Evolutionary conservation across 1,284 basidiomycete genomes (phyloP).

Genomic region (Coniophora puteana): DNA sequence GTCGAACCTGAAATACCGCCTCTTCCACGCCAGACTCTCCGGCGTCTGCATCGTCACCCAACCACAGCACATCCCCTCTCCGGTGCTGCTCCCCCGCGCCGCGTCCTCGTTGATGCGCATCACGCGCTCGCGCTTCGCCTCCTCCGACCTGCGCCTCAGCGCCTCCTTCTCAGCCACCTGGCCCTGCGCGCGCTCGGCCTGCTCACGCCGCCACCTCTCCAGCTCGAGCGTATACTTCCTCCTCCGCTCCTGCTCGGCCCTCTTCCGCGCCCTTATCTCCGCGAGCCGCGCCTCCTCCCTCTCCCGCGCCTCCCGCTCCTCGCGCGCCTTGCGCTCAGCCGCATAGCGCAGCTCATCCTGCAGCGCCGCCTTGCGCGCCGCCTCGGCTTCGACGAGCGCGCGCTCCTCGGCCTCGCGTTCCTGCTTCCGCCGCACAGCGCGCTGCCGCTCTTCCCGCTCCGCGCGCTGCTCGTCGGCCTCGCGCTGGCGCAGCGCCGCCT

Average conservation of each 20-base stretch:
- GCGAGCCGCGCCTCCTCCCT: constrained; percentile 45
- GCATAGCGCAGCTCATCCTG: constrained; percentile 49
- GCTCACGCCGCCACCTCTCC: constrained; percentile 54
- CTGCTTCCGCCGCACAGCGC: constrained; percentile 41
- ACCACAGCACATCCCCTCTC: constrained; percentile 45
- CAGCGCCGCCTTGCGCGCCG: constrained; percentile 36
- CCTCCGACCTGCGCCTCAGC: constrained; percentile 35
- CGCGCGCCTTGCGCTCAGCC: constrained; percentile 40
- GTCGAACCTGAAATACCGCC: constrained; percentile 61
- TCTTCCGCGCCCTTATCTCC: constrained; percentile 48
- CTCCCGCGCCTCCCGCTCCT: constrained; percentile 44
- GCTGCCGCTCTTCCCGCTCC: constrained; percentile 44
- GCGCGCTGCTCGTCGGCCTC: constrained; percentile 48
- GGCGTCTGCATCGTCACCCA: constrained; percentile 65
- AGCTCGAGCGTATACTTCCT: constrained; percentile 48
- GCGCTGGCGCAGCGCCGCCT: constrained; percentile 36
- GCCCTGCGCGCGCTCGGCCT: constrained; percentile 44
- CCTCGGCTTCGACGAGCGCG: constrained; percentile 50
- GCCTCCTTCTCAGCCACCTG: constrained; percentile 42
- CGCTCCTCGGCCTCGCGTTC: constrained; percentile 44
- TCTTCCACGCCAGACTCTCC: constrained; percentile 58
- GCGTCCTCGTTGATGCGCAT: constrained; percentile 38
- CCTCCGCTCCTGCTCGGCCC: constrained; percentile 45
- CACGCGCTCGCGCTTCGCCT: constrained; percentile 45
- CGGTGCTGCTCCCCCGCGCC: constrained; percentile 41